Evolutionary conservation across 2,329 filamentous ascomycete species (phyloP).

Genomic region (Coleophoma cylindrospora): DNA sequence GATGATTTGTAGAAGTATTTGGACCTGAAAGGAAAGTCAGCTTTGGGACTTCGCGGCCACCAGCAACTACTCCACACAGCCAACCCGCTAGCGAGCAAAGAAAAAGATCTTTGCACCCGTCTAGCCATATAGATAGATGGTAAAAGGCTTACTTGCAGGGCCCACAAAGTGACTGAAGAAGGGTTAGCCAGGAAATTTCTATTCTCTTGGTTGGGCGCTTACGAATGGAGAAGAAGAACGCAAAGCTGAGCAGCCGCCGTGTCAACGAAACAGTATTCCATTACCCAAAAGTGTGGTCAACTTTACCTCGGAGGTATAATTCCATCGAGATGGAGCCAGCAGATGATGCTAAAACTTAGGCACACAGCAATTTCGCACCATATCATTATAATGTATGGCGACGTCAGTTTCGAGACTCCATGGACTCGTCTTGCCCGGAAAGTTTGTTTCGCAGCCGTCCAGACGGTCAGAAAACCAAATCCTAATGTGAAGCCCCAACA

Average conservation of each 20-base stretch:
- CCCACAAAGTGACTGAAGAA: conserved; percentile 18
- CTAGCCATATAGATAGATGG: background rate
- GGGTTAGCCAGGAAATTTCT: no score
- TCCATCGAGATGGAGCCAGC: conserved; percentile 33
- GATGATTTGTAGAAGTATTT: conserved; percentile 49
- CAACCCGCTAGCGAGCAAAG: background rate
- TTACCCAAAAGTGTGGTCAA: no score
- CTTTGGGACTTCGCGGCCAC: no score
- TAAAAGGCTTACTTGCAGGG: conserved; percentile 34
- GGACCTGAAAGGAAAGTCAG: conserved; percentile 28
- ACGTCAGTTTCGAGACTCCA: conserved; percentile 22
- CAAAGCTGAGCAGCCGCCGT: conserved; percentile 10
- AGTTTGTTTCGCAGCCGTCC: conserved; percentile 31
- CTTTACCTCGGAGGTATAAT: conserved; percentile 27
- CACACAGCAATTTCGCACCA: conserved; percentile 39
- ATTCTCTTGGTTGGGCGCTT: conserved; percentile 1
- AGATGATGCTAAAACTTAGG: conserved; percentile 31
- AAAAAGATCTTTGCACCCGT: background rate
- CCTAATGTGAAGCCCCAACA: conserved; percentile 32
- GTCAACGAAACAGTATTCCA: background rate
- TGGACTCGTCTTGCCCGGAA: conserved; percentile 25
- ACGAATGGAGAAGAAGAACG: conserved; percentile 18
- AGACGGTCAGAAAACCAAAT: conserved; percentile 28
- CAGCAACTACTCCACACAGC: no score
- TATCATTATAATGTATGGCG: conserved; percentile 35